phyloP scores from a whole-genome alignment of 1,284 basidiomycete genomes.

The Exobasidium cylindrosporum region DNA sequence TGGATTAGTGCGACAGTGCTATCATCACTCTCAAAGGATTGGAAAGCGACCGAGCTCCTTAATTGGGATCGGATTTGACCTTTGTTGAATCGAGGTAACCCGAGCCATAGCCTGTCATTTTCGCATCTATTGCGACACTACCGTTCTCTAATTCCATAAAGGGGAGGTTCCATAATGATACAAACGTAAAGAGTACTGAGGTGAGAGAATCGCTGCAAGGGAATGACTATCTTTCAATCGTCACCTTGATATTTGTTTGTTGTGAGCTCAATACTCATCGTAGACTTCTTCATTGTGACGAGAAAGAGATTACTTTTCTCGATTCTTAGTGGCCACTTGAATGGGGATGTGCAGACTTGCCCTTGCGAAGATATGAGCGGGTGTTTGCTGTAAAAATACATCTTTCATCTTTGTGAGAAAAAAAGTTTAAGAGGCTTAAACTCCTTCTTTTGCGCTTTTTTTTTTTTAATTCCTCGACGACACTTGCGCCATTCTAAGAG shows the following conservation, averaged over 20 bases:
- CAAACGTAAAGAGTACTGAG: too few species aligned
- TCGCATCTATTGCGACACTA: neutral
- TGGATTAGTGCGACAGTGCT: neutral
- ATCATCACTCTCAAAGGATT: too few species aligned
- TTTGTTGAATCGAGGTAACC: too few species aligned
- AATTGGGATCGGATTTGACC: neutral
- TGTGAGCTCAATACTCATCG: neutral
- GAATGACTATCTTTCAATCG: neutral
- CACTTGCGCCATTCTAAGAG: neutral
- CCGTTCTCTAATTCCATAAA: neutral
- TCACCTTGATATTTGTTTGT: neutral
- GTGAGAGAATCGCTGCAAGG: too few species aligned
- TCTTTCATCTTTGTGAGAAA: too few species aligned
- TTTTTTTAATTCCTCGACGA: neutral
- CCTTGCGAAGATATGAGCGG: constrained; percentile 11
- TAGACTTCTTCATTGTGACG: neutral
- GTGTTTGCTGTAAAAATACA: neutral
- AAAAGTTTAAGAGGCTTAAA: too few species aligned
- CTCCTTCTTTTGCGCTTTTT: too few species aligned
- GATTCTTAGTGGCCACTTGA: neutral
- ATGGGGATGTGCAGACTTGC: neutral
- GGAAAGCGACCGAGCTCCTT: neutral
- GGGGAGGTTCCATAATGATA: too few species aligned
- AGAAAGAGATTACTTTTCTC: neutral
- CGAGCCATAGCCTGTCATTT: neutral